Evolutionary conservation across 441 rosid species (phyloP), one percentile per base, ranked within the genome.

Genomic region (Pelargonium myrrhifolium): DNA sequence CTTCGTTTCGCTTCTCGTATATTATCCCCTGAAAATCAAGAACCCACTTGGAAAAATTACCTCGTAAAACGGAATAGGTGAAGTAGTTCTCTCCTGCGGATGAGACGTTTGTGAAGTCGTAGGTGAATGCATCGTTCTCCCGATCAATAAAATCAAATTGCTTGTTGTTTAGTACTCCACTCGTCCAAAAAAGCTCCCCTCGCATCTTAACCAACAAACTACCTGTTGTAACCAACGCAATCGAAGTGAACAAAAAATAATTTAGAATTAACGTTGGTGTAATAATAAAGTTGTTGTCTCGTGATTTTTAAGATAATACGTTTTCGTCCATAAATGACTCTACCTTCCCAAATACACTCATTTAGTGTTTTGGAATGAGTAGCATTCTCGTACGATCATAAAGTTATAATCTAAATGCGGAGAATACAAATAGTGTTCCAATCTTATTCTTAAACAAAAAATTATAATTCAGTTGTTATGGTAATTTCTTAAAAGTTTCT

Each of bases 11-110:
- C 7, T 49, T 17, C 56, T 49, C 56, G 56, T 49, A 49, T 49
- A 49, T 49, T 15, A 49, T 49, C 56, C 56, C 56, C 56, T 49
- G 20, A 8, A 49, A 49, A 49, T 49, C 56, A 15, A 49, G 56
- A n/a, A 49, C 56, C 56, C 56, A 49, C 56, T 49, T 49, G 20
- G 56, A 49, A 49, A n/a, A 14, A 49, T 49, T 49, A n/a, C 56
- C 56, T 49, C 7, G 15, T 7, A 9, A 0, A 1, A 15, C 56
- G 1, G 20, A 17, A 49, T 49, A 49, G 7, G 6, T 49, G 56
- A 49, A 49, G 15, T 49, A 49, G 56, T 49, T 4, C 56, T 49
- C 56, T 1, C 56, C 56, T 7, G 56, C 56, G 21, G 56, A 6
- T 4, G 56, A 49, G 4, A n/a, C 56, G 17, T 49, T 49, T n/a